phyloP scores from a whole-genome alignment of 2,329 filamentous ascomycete genomes.

The Immersiporthe knoxdaviesiana region DNA sequence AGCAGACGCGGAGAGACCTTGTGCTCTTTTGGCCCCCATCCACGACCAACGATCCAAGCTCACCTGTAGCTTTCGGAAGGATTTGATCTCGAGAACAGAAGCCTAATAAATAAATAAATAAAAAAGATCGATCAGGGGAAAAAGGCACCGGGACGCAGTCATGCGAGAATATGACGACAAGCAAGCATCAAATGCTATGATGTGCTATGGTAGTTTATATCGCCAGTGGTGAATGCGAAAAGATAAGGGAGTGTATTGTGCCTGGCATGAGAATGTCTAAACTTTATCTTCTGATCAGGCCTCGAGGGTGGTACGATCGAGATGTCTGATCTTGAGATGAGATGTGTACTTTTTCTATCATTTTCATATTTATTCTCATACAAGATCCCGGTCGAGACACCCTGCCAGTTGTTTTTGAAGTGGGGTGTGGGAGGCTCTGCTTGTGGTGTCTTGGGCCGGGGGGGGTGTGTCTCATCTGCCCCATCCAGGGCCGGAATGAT shows the following conservation, averaged over 20 bases:
- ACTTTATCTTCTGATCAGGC: background rate
- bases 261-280: background rate
- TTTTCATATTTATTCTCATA: background rate
- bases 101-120: too few species aligned
- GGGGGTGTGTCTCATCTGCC: background rate
- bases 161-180: background rate
- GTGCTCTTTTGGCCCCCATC: background rate
- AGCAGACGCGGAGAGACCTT: background rate
- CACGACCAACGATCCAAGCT: background rate
- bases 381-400: background rate
- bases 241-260: background rate
- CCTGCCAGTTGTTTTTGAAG: background rate
- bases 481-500: background rate
- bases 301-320: conserved; percentile 1
- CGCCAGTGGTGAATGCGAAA: background rate
- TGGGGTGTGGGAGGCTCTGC: conserved; percentile 3
- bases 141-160: background rate
- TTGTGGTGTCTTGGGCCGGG: background rate
- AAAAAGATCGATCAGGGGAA: background rate
- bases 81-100: background rate
- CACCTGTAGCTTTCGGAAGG: background rate
- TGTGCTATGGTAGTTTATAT: background rate
- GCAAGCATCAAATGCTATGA: background rate
- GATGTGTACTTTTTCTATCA: background rate
- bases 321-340: conserved; percentile 12